Evolutionary conservation across 2,329 filamentous ascomycete genomes (phyloP), one percentile per base, ranked within the genome.

Genomic region (Aureobasidium sp.): DNA sequence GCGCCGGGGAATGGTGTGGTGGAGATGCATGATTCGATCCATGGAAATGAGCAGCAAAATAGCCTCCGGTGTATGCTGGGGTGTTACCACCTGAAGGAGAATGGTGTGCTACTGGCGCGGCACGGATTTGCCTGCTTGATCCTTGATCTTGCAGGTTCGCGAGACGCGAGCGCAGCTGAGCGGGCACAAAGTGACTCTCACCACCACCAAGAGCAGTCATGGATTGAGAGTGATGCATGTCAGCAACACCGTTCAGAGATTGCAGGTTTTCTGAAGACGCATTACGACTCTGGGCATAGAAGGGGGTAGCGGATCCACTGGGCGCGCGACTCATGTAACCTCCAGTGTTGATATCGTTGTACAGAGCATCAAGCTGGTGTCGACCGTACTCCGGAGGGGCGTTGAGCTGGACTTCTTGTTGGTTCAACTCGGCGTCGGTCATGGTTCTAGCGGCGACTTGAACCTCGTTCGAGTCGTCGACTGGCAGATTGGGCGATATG

Each of bases 321-420:
- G 61, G 62, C 0, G 64, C 63, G 49, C 63, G 58, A 50, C 63
- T 68, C 70, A 90, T 84, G 66, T 90, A 86, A n/a, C 88, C 88
- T 50, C 78, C 82, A 7, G 81, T 78, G 61, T 95, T 88, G 54
- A 96, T 79, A 57, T 91, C 88, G 60, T 89, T 88, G 70, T 95
- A 98, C 1, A 97, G 76, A 66, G 88, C 85, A 67, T 98, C 93
- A 22, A 97, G 80, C 39, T 87, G 79, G 68, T 97, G 93, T 62
- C 91, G 82, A 56, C 89, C 90, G 62, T 98, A 98, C 34, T 90
- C 82, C 0, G 93, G 93, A n/a, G 93, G 93, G 10, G 91, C 90
- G 55, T 86, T 80, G 24, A 79, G 67, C 22, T 80, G 78, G 17
- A 80, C 76, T 54, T 80, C 74, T 35, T 81, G 68, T 56, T 73